Evolutionary conservation across 139 green algal genomes (phyloP).

Genomic region (Axilococcus clingmanii): DNA sequence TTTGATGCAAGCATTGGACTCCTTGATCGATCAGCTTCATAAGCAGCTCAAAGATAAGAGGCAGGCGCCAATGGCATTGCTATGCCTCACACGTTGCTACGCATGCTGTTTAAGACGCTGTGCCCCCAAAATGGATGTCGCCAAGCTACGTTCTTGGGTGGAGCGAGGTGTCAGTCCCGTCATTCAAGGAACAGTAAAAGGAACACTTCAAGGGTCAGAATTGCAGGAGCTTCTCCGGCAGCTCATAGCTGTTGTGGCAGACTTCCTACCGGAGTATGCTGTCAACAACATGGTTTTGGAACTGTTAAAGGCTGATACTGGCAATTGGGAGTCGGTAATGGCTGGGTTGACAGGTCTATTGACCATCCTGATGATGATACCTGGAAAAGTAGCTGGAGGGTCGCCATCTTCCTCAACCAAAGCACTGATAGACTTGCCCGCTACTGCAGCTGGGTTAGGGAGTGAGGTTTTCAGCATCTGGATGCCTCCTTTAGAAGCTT

Average conservation of each 20-base stretch:
- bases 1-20: constrained; percentile 39
- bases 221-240: constrained; percentile 39
- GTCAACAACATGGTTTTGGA: constrained; percentile 57
- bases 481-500: constrained; percentile 5
- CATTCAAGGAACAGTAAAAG: constrained; percentile 39
- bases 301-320: constrained; percentile 44
- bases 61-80: constrained; percentile 17
- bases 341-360: neutral
- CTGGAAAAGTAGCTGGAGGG: neutral
- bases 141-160: constrained; percentile 38
- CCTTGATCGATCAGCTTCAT: constrained; percentile 50
- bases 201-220: constrained; percentile 32
- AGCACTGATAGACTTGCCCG: neutral
- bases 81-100: constrained; percentile 21
- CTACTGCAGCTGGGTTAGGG: neutral
- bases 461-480: no score
- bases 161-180: constrained; percentile 36
- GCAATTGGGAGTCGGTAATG: constrained; percentile 5
- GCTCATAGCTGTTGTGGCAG: constrained; percentile 39
- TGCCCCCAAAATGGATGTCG: constrained; percentile 1
- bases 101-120: constrained; percentile 22
- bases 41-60: constrained; percentile 39
- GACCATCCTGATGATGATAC: neutral
- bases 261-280: constrained; percentile 49
- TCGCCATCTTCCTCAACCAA: neutral